These are phyloP conservation scores for Rhodomyrtus psidioides DNA, from an alignment of 441 rosid genomes.

Conservation along the genomic window DNA sequence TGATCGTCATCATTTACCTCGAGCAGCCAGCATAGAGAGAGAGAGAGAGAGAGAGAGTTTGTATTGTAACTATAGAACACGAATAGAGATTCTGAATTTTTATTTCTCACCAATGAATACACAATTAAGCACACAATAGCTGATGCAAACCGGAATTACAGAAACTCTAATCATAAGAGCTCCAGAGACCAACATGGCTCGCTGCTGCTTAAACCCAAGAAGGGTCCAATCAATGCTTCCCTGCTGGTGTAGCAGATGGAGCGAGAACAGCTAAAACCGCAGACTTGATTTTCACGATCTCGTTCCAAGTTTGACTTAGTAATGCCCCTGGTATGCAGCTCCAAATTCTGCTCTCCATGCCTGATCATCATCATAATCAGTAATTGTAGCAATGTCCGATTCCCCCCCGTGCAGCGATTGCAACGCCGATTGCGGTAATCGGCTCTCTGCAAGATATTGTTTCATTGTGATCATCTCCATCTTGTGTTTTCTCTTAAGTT, in stretches of 20 bases:
- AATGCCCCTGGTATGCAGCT: slow-evolving; percentile 66
- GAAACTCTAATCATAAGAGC: not conserved
- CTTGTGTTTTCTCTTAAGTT: slow-evolving; percentile 81
- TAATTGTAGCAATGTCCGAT: slow-evolving; percentile 13
- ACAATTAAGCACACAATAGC: not conserved
- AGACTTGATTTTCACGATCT: not conserved
- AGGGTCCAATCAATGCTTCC: slow-evolving; percentile 7
- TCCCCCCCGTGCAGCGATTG: slow-evolving; percentile 41
- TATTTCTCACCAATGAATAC: not conserved
- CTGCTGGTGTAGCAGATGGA: not conserved
- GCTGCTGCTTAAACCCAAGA: slow-evolving; percentile 20
- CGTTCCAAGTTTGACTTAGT: slow-evolving; percentile 12
- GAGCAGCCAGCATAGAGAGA: not conserved
- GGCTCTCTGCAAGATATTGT: slow-evolving; percentile 75
- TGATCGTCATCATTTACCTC: not conserved
- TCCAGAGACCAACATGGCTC: not conserved
- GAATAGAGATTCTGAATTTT: not conserved
- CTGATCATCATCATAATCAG: slow-evolving; percentile 39
- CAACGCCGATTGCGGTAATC: slow-evolving; percentile 78
- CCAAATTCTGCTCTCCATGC: slow-evolving; percentile 89
- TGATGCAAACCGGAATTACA: not conserved
- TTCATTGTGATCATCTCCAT: slow-evolving; percentile 85
- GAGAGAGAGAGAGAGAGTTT: not conserved
- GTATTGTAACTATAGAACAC: not conserved
- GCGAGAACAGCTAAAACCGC: not conserved